These are phyloP conservation scores for Austroboletus eburneus DNA, from an alignment of 768 basidiomycete species.

Conservation along the genomic window DNA sequence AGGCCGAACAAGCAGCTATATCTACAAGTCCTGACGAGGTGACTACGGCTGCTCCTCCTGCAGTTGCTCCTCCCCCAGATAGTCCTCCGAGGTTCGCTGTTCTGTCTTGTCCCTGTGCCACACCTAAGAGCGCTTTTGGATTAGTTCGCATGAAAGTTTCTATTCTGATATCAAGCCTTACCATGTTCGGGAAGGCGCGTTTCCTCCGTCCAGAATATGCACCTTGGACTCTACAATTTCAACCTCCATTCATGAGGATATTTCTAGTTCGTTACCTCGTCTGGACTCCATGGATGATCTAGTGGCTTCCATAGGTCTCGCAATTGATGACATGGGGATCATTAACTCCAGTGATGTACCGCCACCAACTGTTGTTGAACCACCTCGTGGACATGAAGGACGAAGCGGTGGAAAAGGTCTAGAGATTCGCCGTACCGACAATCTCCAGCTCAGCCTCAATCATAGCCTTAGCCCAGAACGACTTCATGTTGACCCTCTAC, in stretches of 20 bases:
- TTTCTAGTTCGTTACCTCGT: slow-evolving; percentile 19
- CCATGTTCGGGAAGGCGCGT: slow-evolving; percentile 62
- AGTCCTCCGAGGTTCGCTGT: slow-evolving; percentile 19
- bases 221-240: slow-evolving; percentile 18
- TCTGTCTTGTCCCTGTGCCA: not conserved
- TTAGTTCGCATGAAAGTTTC: slow-evolving; percentile 25
- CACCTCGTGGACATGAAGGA: slow-evolving; percentile 34
- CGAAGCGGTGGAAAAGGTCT: slow-evolving; percentile 21
- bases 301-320: slow-evolving; percentile 34
- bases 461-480: slow-evolving; percentile 14
- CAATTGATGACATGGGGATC: slow-evolving; percentile 38
- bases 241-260: slow-evolving; percentile 16
- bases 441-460: slow-evolving; percentile 5
- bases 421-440: slow-evolving; percentile 30
- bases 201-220: slow-evolving; percentile 43
- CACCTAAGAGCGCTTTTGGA: not conserved
- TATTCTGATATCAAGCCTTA: slow-evolving; percentile 13
- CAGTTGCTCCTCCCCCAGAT: slow-evolving; percentile 2
- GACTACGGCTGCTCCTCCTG: not conserved
- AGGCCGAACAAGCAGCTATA: slow-evolving; percentile 14
- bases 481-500: slow-evolving; percentile 1
- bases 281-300: slow-evolving; percentile 36
- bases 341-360: slow-evolving; percentile 29
- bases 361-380: slow-evolving; percentile 39
- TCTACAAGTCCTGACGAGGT: slow-evolving; percentile 30